phyloP scores from a whole-genome alignment of 148 eudicot species.

The Rhododendron ferrugineum region DNA sequence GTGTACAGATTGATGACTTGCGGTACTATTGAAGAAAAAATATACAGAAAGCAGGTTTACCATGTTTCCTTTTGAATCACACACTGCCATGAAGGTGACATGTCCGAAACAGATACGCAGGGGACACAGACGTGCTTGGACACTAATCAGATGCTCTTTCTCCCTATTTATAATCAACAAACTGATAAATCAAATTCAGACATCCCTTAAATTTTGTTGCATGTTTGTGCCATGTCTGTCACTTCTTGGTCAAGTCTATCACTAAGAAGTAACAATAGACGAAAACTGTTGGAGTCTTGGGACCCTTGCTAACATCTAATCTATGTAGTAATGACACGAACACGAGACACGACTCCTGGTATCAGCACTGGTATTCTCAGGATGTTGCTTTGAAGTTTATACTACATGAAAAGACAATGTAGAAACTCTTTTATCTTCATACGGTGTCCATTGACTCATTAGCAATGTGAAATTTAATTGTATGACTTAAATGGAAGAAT shows the following conservation, averaged over 20 bases:
- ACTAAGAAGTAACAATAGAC: not conserved
- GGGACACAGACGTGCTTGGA: not conserved
- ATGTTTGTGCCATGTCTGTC: not conserved
- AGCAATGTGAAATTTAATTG: not conserved
- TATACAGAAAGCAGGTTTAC: conserved; percentile 85
- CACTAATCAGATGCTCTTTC: not conserved
- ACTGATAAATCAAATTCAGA: not conserved
- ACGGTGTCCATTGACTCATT: not conserved
- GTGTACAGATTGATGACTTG: conserved; percentile 97
- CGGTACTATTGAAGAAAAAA: conserved; percentile 94
- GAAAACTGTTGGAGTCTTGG: not conserved
- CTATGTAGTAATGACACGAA: not conserved
- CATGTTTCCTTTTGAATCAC: not conserved
- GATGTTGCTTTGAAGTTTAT: not conserved
- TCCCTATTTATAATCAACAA: not conserved
- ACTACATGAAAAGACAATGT: not conserved
- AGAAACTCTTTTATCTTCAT: not conserved
- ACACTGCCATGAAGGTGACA: not conserved
- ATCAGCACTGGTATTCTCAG: not conserved
- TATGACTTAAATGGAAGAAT: not conserved
- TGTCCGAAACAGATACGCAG: not conserved
- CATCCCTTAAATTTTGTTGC: not conserved
- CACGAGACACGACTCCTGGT: not conserved
- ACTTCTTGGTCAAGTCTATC: not conserved
- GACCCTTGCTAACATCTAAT: not conserved